phyloP scores from a whole-genome alignment of 2,329 filamentous ascomycete genomes.

The Phaeoacremonium minimum region DNA sequence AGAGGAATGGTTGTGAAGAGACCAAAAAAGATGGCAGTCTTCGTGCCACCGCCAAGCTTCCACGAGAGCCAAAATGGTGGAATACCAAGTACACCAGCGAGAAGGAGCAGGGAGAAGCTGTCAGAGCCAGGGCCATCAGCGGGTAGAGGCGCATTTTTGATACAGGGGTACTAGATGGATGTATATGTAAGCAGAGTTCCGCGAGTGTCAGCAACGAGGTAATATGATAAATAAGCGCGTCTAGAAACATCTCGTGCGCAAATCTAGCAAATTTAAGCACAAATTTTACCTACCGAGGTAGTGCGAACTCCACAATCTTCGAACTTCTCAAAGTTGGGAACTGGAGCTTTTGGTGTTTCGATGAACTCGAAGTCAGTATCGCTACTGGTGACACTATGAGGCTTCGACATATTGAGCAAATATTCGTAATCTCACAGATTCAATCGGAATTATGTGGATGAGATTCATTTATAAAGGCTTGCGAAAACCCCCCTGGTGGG shows the following conservation, averaged over 20 bases:
- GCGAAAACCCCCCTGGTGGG: too few relatives aligned
- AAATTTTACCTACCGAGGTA: constrained; percentile 39
- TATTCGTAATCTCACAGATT: too few relatives aligned
- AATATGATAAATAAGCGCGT: not conserved
- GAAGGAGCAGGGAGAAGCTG: constrained; percentile 78
- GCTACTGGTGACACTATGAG: constrained; percentile 41
- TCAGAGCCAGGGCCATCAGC: constrained; percentile 83
- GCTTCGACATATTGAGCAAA: constrained; percentile 45
- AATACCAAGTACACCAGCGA: constrained; percentile 64
- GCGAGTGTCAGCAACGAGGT: too few relatives aligned
- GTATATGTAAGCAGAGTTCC: not conserved
- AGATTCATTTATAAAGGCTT: too few relatives aligned
- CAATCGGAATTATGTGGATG: too few relatives aligned
- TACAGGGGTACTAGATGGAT: constrained; percentile 66
- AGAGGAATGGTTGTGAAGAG: constrained; percentile 76
- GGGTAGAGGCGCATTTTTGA: constrained; percentile 91
- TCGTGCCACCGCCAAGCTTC: constrained; percentile 78
- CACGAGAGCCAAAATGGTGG: constrained; percentile 79
- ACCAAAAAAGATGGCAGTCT: constrained; percentile 84
- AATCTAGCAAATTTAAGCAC: not conserved
- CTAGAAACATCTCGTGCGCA: not conserved
- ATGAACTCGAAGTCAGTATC: constrained; percentile 62
- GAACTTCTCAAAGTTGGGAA: constrained; percentile 43
- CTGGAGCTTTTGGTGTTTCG: constrained; percentile 47
- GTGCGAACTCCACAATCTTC: constrained; percentile 52